Evolutionary conservation across 352 stramenopile species (phyloP), one percentile per base, ranked within the genome.

Genomic region (Elongisporangium prolatum): DNA sequence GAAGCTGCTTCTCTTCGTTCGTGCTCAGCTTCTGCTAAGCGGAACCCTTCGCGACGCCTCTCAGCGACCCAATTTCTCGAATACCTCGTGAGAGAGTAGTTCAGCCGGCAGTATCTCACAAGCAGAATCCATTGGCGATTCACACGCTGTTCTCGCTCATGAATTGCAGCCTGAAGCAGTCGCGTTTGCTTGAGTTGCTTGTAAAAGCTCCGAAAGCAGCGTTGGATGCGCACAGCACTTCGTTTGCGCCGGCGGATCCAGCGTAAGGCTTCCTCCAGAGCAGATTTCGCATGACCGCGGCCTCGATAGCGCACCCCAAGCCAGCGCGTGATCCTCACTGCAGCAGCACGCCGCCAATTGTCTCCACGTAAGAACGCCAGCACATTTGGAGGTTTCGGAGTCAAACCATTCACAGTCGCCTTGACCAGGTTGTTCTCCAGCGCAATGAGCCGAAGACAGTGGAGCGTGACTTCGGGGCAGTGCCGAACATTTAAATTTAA

Each of bases 381-480:
- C 17, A 86, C 54, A 17, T 85, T 80, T 14, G 69, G 58, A 17
- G 86, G 68, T 52, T 84, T 80, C 9, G 78, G 75, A 11, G 70
- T 67, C 4, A 91, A 67, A 5, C 74, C 73, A 49, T 87, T 65
- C 1, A 57, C 51, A 6, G 67, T 69, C 8, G 71, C 70, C 21
- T 78, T 59, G 5, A 77, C 60, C 9, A 72, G 72, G 17, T 72
- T 52, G 50, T 89, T 77, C 1, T 59, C 59, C 2, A 57, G 64
- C 25, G 73, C 79, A 22, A 90, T 58, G 1, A 44, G 49, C 11
- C 71, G 61, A 3, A 93, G 48, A 11, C 64, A 62, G 9, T 54
- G 54, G 4, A 85, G 59, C 2, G 83, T 84, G 40, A 93, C 72
- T 48, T 88, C 75, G 13, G 78, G 76, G 16, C 81, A 90, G 59